Conservation (phyloP, 2,329 filamentous ascomycete genomes). For the Aspergillus sp. region DNA sequence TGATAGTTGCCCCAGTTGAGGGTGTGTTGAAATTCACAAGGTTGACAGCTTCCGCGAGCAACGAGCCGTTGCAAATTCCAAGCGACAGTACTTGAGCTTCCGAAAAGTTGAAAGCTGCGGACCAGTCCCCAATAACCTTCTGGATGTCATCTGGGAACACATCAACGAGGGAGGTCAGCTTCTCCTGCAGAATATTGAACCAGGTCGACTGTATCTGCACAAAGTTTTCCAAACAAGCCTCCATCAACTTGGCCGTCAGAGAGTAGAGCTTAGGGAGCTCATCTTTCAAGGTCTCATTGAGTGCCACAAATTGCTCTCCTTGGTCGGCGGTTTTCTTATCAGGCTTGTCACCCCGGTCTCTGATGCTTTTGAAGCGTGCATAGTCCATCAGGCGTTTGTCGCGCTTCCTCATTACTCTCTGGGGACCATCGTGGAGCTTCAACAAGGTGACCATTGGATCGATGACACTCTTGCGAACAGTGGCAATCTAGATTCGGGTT, state of each 20-base stretch:
- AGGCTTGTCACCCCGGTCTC: constrained; percentile 76
- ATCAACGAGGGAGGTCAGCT: constrained; percentile 71
- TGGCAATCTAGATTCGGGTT: constrained; percentile 44
- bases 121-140: constrained; percentile 75
- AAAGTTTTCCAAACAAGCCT: constrained; percentile 78
- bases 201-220: constrained; percentile 80
- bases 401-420: constrained; percentile 88
- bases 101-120: constrained; percentile 72
- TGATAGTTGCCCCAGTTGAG: constrained; percentile 34
- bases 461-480: constrained; percentile 78
- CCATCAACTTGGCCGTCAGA: constrained; percentile 78
- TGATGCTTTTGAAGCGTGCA: constrained; percentile 73
- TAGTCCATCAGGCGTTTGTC: constrained; percentile 90
- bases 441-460: constrained; percentile 78
- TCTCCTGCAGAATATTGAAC: constrained; percentile 80
- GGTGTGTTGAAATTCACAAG: constrained; percentile 60
- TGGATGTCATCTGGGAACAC: constrained; percentile 64
- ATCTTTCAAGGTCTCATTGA: constrained; percentile 91
- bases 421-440: constrained; percentile 76
- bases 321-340: constrained; percentile 82
- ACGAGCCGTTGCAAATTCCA: constrained; percentile 71
- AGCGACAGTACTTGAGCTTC: constrained; percentile 70
- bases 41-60: constrained; percentile 59
- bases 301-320: constrained; percentile 82
- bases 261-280: constrained; percentile 82